Percentiles rank a stretch among this genome's conserved stretches.
Evolutionary conservation across 169 alveolate genomes (phyloP).

Genomic region (Cryptosporidium ryanae): DNA sequence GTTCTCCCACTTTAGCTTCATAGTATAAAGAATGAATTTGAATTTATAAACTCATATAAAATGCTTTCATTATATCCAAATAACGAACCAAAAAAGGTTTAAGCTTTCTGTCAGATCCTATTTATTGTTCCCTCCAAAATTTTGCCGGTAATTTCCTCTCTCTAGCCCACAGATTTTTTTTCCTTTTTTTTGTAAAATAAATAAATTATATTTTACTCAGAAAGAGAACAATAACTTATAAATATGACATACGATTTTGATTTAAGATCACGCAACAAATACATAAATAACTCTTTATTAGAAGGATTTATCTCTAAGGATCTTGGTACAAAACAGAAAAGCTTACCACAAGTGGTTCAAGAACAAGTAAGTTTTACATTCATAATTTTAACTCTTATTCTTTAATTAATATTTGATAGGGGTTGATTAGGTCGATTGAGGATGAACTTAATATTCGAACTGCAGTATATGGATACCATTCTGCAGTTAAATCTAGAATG

Average conservation of each 20-base stretch:
- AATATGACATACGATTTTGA: conserved; percentile 11
- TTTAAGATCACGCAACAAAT: conserved; percentile 31
- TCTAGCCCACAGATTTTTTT: too few species aligned
- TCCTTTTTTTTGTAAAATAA: background rate
- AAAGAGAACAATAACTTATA: background rate
- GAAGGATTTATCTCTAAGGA: conserved; percentile 55
- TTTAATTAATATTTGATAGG: conserved; percentile 14
- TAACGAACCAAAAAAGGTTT: background rate
- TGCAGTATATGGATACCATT: conserved; percentile 62
- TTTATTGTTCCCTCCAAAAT: too few species aligned
- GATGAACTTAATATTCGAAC: conserved; percentile 14
- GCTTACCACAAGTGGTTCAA: conserved; percentile 62
- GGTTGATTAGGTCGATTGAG: conserved; percentile 25
- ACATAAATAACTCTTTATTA: conserved; percentile 26
- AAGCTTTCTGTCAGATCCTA: too few species aligned
- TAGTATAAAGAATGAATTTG: too few species aligned
- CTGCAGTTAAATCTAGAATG: conserved; percentile 50
- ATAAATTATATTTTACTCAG: conserved; percentile 15
- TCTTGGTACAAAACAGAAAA: conserved; percentile 44
- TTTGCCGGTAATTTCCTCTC: too few species aligned
- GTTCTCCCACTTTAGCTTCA: background rate
- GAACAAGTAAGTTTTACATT: conserved; percentile 49
- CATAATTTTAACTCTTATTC: background rate
- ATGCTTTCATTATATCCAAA: background rate
- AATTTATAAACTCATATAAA: background rate